Conservation (phyloP, 2,329 filamentous ascomycete species). For the Neofusicoccum sp. region DNA sequence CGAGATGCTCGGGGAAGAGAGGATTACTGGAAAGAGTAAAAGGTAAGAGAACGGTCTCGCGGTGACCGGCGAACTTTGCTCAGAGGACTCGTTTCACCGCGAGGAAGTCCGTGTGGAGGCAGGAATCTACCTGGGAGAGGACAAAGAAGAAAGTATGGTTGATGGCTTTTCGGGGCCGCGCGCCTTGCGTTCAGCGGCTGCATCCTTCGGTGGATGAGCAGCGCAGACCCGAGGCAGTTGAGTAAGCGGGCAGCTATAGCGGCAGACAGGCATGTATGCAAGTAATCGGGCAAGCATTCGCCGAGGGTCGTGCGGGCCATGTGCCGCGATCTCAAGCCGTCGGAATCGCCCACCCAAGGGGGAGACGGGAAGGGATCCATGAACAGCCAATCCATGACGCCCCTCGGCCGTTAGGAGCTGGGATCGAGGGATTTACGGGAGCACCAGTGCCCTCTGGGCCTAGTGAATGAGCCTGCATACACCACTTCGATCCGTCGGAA, state of each 20-base stretch:
- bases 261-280: background rate
- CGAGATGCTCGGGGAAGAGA: no score
- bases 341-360: no score
- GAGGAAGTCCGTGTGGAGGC: background rate
- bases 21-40: background rate
- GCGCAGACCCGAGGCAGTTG: no score
- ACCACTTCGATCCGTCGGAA: no score
- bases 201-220: background rate
- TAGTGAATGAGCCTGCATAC: no score
- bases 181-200: background rate
- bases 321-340: no score
- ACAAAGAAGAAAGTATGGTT: background rate
- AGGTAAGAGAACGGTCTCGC: background rate
- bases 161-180: conserved; percentile 5
- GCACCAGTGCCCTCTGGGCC: no score
- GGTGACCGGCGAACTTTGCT: background rate
- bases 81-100: background rate
- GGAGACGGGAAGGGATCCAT: no score
- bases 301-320: no score
- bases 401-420: no score
- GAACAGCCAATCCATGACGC: no score
- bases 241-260: background rate
- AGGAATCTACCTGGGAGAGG: background rate
- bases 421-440: background rate
- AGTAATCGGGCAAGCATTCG: no score